Evolutionary conservation across 805 yeast genomes (phyloP).

Genomic region (Cyberlindnera xishuangbannaensis): DNA sequence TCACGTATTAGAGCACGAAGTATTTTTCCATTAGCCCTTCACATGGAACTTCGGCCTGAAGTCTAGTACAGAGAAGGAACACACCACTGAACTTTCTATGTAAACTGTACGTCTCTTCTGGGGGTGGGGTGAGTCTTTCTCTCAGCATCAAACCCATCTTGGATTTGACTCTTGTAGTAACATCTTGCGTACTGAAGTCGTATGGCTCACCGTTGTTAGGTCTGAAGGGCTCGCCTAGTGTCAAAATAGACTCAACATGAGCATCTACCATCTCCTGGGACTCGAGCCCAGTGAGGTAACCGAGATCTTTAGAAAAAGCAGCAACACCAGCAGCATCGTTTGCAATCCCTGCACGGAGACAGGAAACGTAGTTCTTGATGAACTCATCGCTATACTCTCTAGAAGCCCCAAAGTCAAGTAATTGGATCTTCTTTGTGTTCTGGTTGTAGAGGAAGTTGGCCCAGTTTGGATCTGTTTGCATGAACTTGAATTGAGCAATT

Average conservation of each 20-base stretch:
- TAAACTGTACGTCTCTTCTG: conserved; percentile 95
- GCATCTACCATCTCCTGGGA: conserved; percentile 84
- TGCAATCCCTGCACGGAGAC: conserved; percentile 69
- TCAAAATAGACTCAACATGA: conserved; percentile 85
- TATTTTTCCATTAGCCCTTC: conserved; percentile 69
- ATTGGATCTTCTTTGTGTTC: conserved; percentile 65
- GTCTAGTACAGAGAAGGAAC: conserved; percentile 78
- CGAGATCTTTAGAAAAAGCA: conserved; percentile 62
- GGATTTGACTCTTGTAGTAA: conserved; percentile 86
- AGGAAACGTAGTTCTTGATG: conserved; percentile 57
- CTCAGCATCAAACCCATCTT: conserved; percentile 86
- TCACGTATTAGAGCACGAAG: no score
- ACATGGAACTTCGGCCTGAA: conserved; percentile 80
- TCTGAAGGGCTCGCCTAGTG: conserved; percentile 88
- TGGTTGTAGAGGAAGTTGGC: conserved; percentile 88
- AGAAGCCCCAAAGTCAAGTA: conserved; percentile 94
- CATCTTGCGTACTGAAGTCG: conserved; percentile 80
- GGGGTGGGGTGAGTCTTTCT: conserved; percentile 93
- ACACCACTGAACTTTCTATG: conserved; percentile 96
- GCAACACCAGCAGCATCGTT: conserved; percentile 62
- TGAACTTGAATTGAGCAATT: conserved; percentile 76
- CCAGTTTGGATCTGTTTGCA: conserved; percentile 99
- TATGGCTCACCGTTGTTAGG: conserved; percentile 47
- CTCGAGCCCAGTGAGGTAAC: conserved; percentile 90
- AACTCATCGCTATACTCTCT: conserved; percentile 69